Evolutionary conservation across 306 rosid genomes (phyloP).

Genomic region (Echinosophora koreensis): DNA sequence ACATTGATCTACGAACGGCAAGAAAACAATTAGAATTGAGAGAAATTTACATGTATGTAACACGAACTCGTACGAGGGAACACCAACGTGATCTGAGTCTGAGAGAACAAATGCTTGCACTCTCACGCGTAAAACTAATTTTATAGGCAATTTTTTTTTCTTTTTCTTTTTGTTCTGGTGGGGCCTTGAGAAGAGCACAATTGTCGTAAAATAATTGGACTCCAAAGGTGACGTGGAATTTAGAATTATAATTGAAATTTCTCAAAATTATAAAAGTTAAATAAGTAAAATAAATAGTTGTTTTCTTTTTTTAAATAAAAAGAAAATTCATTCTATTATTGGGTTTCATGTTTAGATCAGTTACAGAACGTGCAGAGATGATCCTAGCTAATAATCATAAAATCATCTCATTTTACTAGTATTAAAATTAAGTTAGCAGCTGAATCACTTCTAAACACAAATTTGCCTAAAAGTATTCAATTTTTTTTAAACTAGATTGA

Average conservation of each 20-base stretch:
- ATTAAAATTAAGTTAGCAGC: no score
- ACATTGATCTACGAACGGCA: constrained; percentile 20
- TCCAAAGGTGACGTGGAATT: background rate
- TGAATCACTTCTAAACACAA: no score
- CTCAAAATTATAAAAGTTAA: background rate
- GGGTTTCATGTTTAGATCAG: no score
- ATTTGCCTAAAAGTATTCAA: no score
- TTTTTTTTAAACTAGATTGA: no score
- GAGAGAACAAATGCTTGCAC: constrained; percentile 24
- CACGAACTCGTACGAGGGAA: constrained; percentile 26
- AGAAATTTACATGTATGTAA: constrained; percentile 13
- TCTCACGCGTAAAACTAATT: background rate
- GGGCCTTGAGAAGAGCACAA: background rate
- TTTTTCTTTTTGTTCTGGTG: background rate
- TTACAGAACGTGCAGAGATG: no score
- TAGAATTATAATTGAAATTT: background rate
- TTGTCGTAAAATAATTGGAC: background rate
- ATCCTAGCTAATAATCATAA: no score
- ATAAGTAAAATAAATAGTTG: background rate
- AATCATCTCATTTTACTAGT: no score
- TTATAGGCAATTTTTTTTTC: background rate
- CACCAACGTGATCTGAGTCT: constrained; percentile 42
- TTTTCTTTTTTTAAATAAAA: background rate
- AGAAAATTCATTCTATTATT: no score
- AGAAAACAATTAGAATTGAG: constrained; percentile 13